These are phyloP conservation scores for Caloboletus inedulis DNA, from an alignment of 1,284 basidiomycete genomes.

Conservation along the genomic window DNA sequence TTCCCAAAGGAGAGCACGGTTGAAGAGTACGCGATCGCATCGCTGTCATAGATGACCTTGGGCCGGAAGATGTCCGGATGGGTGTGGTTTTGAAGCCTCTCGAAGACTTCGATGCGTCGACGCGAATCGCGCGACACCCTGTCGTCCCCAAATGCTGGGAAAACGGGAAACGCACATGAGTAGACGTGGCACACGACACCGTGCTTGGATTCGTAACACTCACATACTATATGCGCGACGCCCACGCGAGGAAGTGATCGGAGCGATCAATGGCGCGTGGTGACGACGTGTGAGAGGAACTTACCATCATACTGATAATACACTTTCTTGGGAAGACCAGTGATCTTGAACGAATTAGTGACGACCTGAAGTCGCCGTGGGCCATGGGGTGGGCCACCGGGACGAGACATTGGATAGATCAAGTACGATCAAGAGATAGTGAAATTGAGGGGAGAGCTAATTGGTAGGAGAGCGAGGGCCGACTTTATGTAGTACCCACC, in stretches of 20 bases:
- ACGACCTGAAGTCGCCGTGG: slow-evolving; percentile 14
- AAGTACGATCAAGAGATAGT: not conserved
- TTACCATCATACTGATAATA: slow-evolving; percentile 42
- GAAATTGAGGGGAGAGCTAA: not conserved
- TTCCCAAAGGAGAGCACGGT: slow-evolving; percentile 29
- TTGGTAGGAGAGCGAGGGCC: not conserved
- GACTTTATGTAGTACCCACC: slow-evolving; percentile 9
- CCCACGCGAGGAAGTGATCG: slow-evolving; percentile 6
- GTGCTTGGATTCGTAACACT: slow-evolving; percentile 10
- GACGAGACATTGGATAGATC: slow-evolving; percentile 22
- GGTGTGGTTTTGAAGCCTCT: slow-evolving; percentile 33
- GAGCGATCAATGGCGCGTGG: slow-evolving; percentile 2
- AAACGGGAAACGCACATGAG: not conserved
- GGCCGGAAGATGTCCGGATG: slow-evolving; percentile 29
- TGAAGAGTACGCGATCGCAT: slow-evolving; percentile 38
- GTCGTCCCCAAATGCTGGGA: slow-evolving; percentile 21
- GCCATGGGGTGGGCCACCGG: slow-evolving; percentile 11
- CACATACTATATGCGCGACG: slow-evolving; percentile 22
- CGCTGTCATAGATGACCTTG: slow-evolving; percentile 39
- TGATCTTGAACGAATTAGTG: slow-evolving; percentile 30
- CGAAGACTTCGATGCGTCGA: slow-evolving; percentile 33
- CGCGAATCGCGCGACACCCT: slow-evolving; percentile 3
- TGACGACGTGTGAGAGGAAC: slow-evolving; percentile 9
- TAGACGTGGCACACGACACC: slow-evolving; percentile 7
- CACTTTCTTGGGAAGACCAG: slow-evolving; percentile 27